These are phyloP conservation scores for Penicillium italicum DNA, from an alignment of 2,329 filamentous ascomycete species.

Conservation along the genomic window DNA sequence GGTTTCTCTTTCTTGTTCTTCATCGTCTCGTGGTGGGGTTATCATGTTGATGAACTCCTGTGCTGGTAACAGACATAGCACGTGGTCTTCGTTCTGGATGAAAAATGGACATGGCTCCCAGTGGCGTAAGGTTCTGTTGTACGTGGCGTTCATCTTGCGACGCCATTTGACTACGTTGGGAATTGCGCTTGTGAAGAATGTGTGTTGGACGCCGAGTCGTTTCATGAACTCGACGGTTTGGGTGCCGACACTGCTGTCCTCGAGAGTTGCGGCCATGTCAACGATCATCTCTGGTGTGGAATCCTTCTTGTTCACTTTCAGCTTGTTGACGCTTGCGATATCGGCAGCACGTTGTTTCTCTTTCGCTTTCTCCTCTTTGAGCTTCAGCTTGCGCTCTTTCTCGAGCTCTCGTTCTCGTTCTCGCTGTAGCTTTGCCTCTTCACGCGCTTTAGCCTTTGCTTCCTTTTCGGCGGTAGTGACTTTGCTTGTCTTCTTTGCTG, in stretches of 20 bases:
- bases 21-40: constrained; percentile 33
- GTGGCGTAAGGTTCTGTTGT: constrained; percentile 57
- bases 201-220: constrained; percentile 41
- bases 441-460: constrained; percentile 54
- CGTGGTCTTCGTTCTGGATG: constrained; percentile 56
- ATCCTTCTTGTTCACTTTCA: constrained; percentile 68
- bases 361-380: constrained; percentile 55
- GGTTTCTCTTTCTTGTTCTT: constrained; percentile 44
- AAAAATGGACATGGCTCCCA: constrained; percentile 60
- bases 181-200: constrained; percentile 37
- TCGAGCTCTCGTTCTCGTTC: constrained; percentile 56
- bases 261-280: constrained; percentile 59
- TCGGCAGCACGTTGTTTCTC: constrained; percentile 65
- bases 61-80: constrained; percentile 60
- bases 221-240: constrained; percentile 45
- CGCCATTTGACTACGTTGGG: constrained; percentile 64
- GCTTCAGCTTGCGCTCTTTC: constrained; percentile 47
- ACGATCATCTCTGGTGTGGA: constrained; percentile 75
- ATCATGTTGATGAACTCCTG: constrained; percentile 63
- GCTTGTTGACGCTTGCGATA: constrained; percentile 68
- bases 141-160: constrained; percentile 62
- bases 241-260: constrained; percentile 43
- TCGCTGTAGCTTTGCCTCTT: constrained; percentile 46
- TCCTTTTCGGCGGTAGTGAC: constrained; percentile 33
- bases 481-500: constrained; percentile 42